phyloP scores from a whole-genome alignment of 2,329 filamentous ascomycete genomes.

The Hypoxylon sp. region DNA sequence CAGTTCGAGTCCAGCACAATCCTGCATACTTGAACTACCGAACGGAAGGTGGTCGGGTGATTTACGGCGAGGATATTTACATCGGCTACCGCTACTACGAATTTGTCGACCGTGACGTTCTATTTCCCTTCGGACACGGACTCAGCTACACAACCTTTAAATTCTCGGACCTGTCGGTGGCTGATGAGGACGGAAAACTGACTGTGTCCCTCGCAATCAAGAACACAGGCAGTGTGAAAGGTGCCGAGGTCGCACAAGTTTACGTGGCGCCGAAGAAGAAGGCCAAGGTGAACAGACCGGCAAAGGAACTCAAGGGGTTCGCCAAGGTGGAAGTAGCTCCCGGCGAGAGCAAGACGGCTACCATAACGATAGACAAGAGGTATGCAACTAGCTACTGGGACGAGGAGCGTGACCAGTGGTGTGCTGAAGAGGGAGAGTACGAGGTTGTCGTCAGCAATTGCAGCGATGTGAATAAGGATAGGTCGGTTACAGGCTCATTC shows the following conservation, averaged over 20 bases:
- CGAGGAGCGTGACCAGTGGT: slow-evolving; percentile 71
- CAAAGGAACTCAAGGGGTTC: slow-evolving; percentile 73
- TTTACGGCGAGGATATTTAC: slow-evolving; percentile 84
- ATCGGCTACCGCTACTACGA: slow-evolving; percentile 86
- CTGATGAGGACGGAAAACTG: slow-evolving; percentile 56
- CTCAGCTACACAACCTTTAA: slow-evolving; percentile 78
- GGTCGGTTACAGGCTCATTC: slow-evolving; percentile 62
- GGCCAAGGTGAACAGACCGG: slow-evolving; percentile 62
- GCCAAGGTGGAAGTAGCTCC: slow-evolving; percentile 69
- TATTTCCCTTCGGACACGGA: slow-evolving; percentile 83
- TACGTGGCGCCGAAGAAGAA: slow-evolving; percentile 63
- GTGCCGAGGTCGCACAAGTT: slow-evolving; percentile 66
- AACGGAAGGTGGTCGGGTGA: slow-evolving; percentile 72
- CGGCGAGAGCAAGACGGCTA: slow-evolving; percentile 65
- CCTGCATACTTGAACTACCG: slow-evolving; percentile 80
- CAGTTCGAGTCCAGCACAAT: slow-evolving; percentile 71
- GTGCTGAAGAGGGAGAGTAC: slow-evolving; percentile 71
- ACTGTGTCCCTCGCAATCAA: slow-evolving; percentile 61
- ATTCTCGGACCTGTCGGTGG: slow-evolving; percentile 60
- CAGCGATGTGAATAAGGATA: slow-evolving; percentile 57
- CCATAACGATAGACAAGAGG: slow-evolving; percentile 67
- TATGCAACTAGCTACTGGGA: slow-evolving; percentile 76
- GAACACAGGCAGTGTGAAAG: slow-evolving; percentile 66
- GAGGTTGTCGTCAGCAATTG: slow-evolving; percentile 68
- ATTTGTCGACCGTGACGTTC: slow-evolving; percentile 67